A percentile compares a stretch with the other conserved stretches of the same genome.
Evolutionary conservation across 192 early-diverging fungal genomes (phyloP).

Genomic region (Coemansia sp.): DNA sequence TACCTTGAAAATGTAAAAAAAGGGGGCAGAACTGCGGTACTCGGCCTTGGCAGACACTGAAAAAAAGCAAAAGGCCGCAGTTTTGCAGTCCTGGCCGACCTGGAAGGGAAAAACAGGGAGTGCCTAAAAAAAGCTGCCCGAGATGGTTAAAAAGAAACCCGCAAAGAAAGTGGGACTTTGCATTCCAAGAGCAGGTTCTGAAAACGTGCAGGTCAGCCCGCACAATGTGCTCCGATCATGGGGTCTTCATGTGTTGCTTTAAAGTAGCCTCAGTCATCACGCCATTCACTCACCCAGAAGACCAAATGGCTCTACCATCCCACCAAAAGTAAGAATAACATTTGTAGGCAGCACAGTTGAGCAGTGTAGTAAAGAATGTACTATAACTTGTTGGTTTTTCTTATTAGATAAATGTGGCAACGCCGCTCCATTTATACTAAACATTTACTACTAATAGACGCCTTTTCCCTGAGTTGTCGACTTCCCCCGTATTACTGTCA

Average conservation of each 20-base stretch:
- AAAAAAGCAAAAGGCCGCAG: neutral
- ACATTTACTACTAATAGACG: too few relatives aligned
- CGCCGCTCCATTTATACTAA: too few relatives aligned
- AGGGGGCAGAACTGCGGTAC: neutral
- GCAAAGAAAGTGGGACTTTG: neutral
- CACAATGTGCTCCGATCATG: neutral
- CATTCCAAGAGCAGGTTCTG: neutral
- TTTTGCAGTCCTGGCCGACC: neutral
- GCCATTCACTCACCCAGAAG: neutral
- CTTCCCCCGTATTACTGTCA: too few relatives aligned
- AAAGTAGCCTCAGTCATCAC: neutral
- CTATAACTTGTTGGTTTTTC: too few relatives aligned
- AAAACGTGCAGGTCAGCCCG: neutral
- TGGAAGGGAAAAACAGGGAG: neutral
- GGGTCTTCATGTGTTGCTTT: neutral
- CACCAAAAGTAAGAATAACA: neutral
- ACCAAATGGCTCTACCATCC: too few relatives aligned
- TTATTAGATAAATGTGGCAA: too few relatives aligned
- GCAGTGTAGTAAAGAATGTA: too few relatives aligned
- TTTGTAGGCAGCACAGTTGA: too few relatives aligned
- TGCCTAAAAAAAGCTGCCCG: neutral
- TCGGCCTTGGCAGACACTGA: neutral
- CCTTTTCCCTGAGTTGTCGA: too few relatives aligned
- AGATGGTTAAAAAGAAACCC: neutral
- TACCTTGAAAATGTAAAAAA: neutral